Percentiles rank a stretch among this genome's conserved stretches.
phyloP scores from a whole-genome alignment of 2,329 filamentous ascomycete genomes.

The Cadophora luteo-olivacea region DNA sequence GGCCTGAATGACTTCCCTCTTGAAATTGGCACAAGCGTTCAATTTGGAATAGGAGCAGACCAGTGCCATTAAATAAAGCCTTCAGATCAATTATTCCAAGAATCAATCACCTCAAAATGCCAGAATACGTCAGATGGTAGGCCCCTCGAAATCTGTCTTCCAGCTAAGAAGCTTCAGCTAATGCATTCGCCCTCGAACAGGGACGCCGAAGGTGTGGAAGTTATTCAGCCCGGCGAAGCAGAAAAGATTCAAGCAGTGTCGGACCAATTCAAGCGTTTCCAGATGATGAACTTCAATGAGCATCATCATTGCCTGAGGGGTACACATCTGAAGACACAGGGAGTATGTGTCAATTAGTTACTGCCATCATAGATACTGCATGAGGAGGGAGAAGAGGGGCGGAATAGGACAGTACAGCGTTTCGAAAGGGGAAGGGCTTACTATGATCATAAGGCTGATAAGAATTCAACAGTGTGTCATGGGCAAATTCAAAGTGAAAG shows the following conservation, averaged over 20 bases:
- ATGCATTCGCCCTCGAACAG: not conserved
- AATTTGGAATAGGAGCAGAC: too few relatives aligned
- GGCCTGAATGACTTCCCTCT: not conserved
- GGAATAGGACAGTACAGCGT: too few relatives aligned
- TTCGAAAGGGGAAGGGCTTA: too few relatives aligned
- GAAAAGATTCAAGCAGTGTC: slow-evolving; percentile 32
- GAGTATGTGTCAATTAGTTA: slow-evolving; percentile 15
- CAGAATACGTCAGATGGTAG: slow-evolving; percentile 30
- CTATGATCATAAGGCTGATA: too few relatives aligned
- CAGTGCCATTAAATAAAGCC: not conserved
- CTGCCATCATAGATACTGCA: too few relatives aligned
- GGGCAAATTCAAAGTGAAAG: slow-evolving; percentile 31
- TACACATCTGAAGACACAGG: slow-evolving; percentile 31
- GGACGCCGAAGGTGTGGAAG: slow-evolving; percentile 30
- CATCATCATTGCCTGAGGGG: slow-evolving; percentile 32
- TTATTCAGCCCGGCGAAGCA: slow-evolving; percentile 30
- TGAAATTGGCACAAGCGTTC: not conserved
- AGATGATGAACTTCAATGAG: slow-evolving; percentile 35
- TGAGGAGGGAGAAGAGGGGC: not conserved
- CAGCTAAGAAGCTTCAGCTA: not conserved
- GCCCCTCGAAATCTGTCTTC: not conserved
- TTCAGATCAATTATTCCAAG: not conserved
- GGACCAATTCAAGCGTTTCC: slow-evolving; percentile 33
- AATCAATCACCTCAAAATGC: slow-evolving; percentile 6
- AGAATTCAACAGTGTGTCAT: slow-evolving; percentile 25